A percentile compares a stretch with the other conserved stretches of the same genome.
These are phyloP conservation scores for Clonostachys rhizophaga DNA, from an alignment of 2,329 filamentous ascomycete genomes.

Conservation along the genomic window DNA sequence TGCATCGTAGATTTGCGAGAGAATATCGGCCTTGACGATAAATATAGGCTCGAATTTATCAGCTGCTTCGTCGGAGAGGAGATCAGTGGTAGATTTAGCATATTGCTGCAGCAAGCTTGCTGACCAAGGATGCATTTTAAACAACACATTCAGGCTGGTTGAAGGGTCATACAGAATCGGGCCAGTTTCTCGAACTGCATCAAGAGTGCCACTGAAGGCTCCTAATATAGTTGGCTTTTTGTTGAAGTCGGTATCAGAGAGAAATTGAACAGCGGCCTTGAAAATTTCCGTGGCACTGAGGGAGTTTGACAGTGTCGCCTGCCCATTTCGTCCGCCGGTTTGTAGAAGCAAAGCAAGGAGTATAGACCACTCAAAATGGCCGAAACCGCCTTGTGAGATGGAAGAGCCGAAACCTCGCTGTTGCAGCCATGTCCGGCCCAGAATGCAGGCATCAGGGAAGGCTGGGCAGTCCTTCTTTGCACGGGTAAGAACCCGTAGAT, in stretches of 20 bases:
- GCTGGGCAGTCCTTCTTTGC: slow-evolving; percentile 64
- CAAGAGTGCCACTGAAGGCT: slow-evolving; percentile 20
- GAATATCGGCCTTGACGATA: slow-evolving; percentile 56
- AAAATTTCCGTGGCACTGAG: slow-evolving; percentile 92
- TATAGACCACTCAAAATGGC: slow-evolving; percentile 86
- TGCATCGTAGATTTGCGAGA: slow-evolving; percentile 50
- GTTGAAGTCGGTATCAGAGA: slow-evolving; percentile 68
- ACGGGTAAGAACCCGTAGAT: slow-evolving; percentile 71
- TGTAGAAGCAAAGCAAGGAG: slow-evolving; percentile 76
- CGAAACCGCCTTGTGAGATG: slow-evolving; percentile 78
- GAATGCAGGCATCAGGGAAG: slow-evolving; percentile 78
- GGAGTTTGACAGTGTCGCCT: slow-evolving; percentile 68
- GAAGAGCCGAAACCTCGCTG: slow-evolving; percentile 76
- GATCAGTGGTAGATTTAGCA: slow-evolving; percentile 67
- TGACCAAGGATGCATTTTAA: slow-evolving; percentile 87
- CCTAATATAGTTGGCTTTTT: slow-evolving; percentile 58
- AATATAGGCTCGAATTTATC: slow-evolving; percentile 86
- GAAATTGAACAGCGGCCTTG: slow-evolving; percentile 87
- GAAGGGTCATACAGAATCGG: slow-evolving; percentile 77
- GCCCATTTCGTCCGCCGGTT: slow-evolving; percentile 68
- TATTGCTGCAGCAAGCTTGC: slow-evolving; percentile 70
- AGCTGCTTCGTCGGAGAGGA: slow-evolving; percentile 67
- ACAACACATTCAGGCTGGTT: slow-evolving; percentile 75
- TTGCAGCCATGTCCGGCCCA: slow-evolving; percentile 84
- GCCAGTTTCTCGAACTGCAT: slow-evolving; percentile 32